These are phyloP conservation scores for Hygrophoropsis aurantiaca DNA, from an alignment of 768 basidiomycete species.

Conservation along the genomic window DNA sequence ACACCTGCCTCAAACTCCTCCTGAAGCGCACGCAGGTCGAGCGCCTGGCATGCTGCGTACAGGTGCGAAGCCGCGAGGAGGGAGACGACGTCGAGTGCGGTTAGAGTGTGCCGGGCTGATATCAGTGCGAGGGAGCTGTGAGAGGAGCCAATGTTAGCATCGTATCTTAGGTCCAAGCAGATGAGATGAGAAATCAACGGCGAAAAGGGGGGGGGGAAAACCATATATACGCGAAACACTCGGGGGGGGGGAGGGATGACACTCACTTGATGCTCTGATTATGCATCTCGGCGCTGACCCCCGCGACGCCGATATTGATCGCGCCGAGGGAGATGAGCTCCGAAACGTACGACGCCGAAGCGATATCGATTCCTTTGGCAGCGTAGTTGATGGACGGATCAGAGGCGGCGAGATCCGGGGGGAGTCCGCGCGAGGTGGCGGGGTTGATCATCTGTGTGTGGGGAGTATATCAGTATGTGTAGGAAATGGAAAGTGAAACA, in stretches of 20 bases:
- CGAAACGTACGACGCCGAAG: conserved; percentile 74
- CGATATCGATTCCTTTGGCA: conserved; percentile 84
- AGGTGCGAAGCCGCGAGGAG: conserved; percentile 75
- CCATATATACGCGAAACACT: background rate
- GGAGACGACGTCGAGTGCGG: conserved; percentile 75
- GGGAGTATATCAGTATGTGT: conserved; percentile 51
- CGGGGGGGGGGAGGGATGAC: background rate
- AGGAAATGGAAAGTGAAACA: conserved; percentile 49
- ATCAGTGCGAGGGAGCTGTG: conserved; percentile 78
- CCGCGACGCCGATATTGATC: conserved; percentile 80
- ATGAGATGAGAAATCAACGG: conserved; percentile 14
- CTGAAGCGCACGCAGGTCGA: conserved; percentile 80
- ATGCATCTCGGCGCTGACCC: conserved; percentile 89
- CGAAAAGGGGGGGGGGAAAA: background rate
- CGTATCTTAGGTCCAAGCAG: too few relatives aligned
- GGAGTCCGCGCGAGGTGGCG: conserved; percentile 70
- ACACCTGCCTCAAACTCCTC: conserved; percentile 50
- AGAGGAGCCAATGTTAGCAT: too few relatives aligned
- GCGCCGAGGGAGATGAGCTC: conserved; percentile 75
- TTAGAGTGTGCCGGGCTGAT: conserved; percentile 77
- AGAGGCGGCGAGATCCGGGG: conserved; percentile 75
- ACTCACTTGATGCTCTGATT: conserved; percentile 89
- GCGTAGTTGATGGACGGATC: conserved; percentile 84
- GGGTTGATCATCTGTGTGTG: conserved; percentile 58
- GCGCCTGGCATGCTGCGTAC: conserved; percentile 77